Percentiles rank a stretch among this genome's conserved stretches.
Conservation (phyloP, 441 rosid species). For the Gossypium lobatum region DNA sequence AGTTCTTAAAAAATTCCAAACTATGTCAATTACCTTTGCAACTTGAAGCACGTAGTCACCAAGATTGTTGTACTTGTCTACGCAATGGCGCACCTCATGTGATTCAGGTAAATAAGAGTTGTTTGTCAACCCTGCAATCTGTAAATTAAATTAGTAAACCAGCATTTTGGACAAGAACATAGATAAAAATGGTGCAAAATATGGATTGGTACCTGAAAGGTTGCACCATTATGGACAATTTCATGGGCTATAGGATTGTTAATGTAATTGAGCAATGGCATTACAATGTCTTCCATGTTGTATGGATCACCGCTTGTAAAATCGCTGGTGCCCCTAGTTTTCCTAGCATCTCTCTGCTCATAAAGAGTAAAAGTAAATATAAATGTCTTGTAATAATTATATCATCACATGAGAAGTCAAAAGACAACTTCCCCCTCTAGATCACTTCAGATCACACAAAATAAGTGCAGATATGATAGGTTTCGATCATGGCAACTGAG, state of each 20-base stretch:
- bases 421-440: not conserved
- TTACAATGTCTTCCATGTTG: conserved; percentile 66
- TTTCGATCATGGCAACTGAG: not conserved
- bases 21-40: conserved; percentile 63
- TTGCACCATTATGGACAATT: conserved; percentile 89
- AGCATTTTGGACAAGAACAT: not conserved
- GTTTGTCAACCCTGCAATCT: conserved; percentile 96
- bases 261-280: conserved; percentile 79
- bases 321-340: conserved; percentile 34
- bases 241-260: conserved; percentile 67
- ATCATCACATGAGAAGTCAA: not conserved
- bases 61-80: conserved; percentile 59
- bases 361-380: not conserved
- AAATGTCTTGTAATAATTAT: not conserved
- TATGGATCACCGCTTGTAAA: conserved; percentile 55
- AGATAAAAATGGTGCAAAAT: not conserved
- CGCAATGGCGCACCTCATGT: conserved; percentile 85
- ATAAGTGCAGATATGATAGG: not conserved
- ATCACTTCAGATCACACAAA: not conserved
- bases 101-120: conserved; percentile 68
- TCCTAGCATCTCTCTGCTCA: conserved; percentile 71
- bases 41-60: conserved; percentile 76
- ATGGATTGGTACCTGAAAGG: conserved; percentile 64
- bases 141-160: conserved; percentile 21
- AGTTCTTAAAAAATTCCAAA: conserved; percentile 14